Evolutionary conservation across 2,329 filamentous ascomycete genomes (phyloP), one percentile per base, ranked within the genome.

Genomic region (Cytospora leucostoma): DNA sequence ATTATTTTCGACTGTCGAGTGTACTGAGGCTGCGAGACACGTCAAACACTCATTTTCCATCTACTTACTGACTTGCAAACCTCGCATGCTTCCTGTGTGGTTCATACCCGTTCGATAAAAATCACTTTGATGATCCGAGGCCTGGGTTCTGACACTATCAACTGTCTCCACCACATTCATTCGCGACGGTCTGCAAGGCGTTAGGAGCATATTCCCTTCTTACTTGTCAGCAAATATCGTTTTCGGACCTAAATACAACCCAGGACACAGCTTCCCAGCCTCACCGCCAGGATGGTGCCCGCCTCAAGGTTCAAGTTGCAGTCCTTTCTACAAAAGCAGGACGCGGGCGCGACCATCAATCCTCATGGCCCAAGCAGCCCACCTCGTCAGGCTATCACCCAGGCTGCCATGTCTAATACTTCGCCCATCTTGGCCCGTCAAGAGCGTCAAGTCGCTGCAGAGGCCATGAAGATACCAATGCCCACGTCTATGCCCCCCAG

Each of bases 301-400:
- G 70, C 69, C 27, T 69, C 72, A 40, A 71, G 69, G 60, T 71
- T 70, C 64, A 73, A 71, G 67, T 62, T 73, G 47, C 69, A 79
- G 74, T 76, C 74, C 73, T 72, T 72, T 56, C 49, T 65, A n/a
- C 56, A 64, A 21, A 60, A 61, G 49, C 54, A 59, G 38, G 65
- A 66, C 13, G 37, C n/a, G 13, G 32, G 49, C 21, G n/a, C 59
- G 15, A 21, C 54, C 7, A 59, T 59, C 56, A 61, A 57, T 15
- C 52, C 59, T 49, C 62, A 61, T 44, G 63, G 64, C 4, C 66
- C 66, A 17, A 55, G 59, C 58, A 68, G 66, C 35, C 70, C 69
- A 32, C 53, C 64, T 37, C 54, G 59, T 13, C 62, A 61, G 38
- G 37, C 49, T 35, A 27, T 55, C 17, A 40, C 44, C 50, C 35